Conservation (phyloP, 352 stramenopile species). For the Elongisporangium senticosum region DNA sequence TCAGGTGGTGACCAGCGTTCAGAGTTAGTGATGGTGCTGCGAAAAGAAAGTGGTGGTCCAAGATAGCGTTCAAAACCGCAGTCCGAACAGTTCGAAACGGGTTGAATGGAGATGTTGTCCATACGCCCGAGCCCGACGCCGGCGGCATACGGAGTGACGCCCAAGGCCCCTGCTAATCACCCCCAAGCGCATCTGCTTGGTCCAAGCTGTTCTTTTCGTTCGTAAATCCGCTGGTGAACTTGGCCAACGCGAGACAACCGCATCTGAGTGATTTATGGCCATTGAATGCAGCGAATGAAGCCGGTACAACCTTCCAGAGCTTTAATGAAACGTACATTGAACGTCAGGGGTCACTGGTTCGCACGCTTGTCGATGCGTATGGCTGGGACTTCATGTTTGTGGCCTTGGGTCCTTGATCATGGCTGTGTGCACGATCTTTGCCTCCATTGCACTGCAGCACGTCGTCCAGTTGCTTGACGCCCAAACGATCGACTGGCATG, state of each 20-base stretch:
- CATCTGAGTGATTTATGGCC: slow-evolving; percentile 5
- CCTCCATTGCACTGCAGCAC: slow-evolving; percentile 12
- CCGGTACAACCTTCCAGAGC: background rate
- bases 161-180: background rate
- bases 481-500: slow-evolving; percentile 8
- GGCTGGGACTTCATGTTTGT: slow-evolving; percentile 6
- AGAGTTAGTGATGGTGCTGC: background rate
- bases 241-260: slow-evolving; percentile 2
- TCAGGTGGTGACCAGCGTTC: too few relatives aligned
- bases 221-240: slow-evolving; percentile 6
- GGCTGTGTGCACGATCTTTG: slow-evolving; percentile 10
- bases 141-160: background rate
- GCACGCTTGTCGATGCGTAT: slow-evolving; percentile 5
- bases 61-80: background rate
- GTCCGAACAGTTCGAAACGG: background rate
- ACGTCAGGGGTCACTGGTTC: background rate
- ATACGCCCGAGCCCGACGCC: background rate
- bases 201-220: slow-evolving; percentile 7
- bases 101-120: background rate
- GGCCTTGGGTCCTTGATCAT: slow-evolving; percentile 4
- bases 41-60: background rate
- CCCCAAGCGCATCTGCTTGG: background rate
- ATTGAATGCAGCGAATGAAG: background rate
- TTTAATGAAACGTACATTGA: slow-evolving; percentile 1
- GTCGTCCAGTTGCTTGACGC: slow-evolving; percentile 16